phyloP scores from a whole-genome alignment of 345 rosid genomes.

The Aurinia saxatilis region DNA sequence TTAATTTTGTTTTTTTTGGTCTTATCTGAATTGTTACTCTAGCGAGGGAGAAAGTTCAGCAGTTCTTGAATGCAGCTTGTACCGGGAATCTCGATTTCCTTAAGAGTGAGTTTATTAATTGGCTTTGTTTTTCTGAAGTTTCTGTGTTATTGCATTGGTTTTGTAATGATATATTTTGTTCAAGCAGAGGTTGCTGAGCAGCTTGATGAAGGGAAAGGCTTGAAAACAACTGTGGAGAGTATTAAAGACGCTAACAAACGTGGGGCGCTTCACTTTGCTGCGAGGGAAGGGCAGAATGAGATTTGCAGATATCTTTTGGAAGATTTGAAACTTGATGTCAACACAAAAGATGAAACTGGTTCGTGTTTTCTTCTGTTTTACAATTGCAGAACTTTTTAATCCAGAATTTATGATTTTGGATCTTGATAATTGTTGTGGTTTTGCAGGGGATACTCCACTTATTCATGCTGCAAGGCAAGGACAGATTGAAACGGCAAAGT shows the following conservation, averaged over 20 bases:
- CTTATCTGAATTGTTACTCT: constrained; percentile 10
- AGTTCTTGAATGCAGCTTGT: constrained; percentile 59
- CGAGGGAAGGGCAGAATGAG: constrained; percentile 79
- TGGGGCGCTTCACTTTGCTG: constrained; percentile 93
- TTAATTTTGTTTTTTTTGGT: background rate
- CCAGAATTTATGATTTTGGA: background rate
- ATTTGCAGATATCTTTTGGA: constrained; percentile 77
- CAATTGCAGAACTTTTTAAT: background rate
- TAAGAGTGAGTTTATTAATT: constrained; percentile 47
- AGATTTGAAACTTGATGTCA: constrained; percentile 61
- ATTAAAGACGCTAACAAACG: constrained; percentile 88
- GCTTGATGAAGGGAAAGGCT: constrained; percentile 77
- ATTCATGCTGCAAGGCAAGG: constrained; percentile 93
- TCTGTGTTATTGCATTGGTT: background rate
- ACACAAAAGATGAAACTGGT: constrained; percentile 86
- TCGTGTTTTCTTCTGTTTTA: background rate
- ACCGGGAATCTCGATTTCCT: constrained; percentile 80
- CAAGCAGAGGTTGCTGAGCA: constrained; percentile 52
- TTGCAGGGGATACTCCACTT: constrained; percentile 87
- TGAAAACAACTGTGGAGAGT: constrained; percentile 56
- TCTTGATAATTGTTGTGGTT: background rate
- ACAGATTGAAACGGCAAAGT: constrained; percentile 61
- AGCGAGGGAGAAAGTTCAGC: constrained; percentile 74
- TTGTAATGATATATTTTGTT: constrained; percentile 2
- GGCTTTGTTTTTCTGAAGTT: background rate